Evolutionary conservation across 2,329 filamentous ascomycete genomes (phyloP).

Genomic region (Cordyceps fumosorosea): DNA sequence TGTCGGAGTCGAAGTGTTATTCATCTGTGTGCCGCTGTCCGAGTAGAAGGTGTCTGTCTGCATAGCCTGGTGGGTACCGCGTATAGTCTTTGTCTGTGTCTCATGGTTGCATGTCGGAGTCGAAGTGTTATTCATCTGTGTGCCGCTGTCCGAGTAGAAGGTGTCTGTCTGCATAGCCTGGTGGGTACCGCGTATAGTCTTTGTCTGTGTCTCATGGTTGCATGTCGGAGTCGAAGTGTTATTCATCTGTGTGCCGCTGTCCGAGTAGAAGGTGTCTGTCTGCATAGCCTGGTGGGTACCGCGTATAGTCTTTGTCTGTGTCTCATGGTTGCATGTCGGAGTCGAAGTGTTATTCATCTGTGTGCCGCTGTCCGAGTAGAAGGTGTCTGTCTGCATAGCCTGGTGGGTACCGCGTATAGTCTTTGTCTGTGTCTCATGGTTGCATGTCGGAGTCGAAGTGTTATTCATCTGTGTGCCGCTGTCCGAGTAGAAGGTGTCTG

Average conservation of each 20-base stretch:
- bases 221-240: background rate
- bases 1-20: too few relatives aligned
- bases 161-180: too few relatives aligned
- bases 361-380: background rate
- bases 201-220: background rate
- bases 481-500: background rate
- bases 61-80: too few relatives aligned
- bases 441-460: background rate
- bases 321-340: background rate
- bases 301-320: background rate
- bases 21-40: too few relatives aligned
- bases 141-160: too few relatives aligned
- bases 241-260: background rate
- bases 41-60: too few relatives aligned
- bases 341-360: background rate
- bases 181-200: too few relatives aligned
- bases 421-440: background rate
- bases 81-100: background rate
- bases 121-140: too few relatives aligned
- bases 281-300: background rate
- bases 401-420: background rate
- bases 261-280: background rate
- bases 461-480: background rate
- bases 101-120: too few relatives aligned
- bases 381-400: background rate